phyloP scores from a whole-genome alignment of 192 early-diverging fungal genomes.

The Mortierella antarctica region DNA sequence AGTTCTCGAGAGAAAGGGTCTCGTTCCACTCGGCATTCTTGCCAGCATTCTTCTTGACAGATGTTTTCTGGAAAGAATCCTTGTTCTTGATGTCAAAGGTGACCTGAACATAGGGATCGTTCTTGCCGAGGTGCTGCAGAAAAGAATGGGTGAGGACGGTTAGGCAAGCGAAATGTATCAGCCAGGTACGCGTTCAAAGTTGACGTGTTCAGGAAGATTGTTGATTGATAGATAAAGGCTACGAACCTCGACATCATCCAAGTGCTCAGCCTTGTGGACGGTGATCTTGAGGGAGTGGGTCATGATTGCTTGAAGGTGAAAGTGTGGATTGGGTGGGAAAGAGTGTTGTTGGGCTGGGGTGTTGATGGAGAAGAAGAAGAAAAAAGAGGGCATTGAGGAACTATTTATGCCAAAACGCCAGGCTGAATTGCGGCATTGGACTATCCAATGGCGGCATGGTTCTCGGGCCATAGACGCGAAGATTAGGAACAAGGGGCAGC shows the following conservation, averaged over 20 bases:
- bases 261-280: constrained; percentile 33
- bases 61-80: constrained; percentile 50
- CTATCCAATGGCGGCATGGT: too few relatives aligned
- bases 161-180: not conserved
- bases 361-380: not conserved
- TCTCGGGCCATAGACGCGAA: not conserved
- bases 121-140: constrained; percentile 53
- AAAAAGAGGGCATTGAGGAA: not conserved
- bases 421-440: too few relatives aligned
- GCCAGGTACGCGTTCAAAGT: not conserved
- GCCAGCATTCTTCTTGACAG: constrained; percentile 56
- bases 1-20: constrained; percentile 36
- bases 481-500: not conserved
- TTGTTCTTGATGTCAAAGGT: constrained; percentile 35
- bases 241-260: constrained; percentile 48
- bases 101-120: constrained; percentile 57
- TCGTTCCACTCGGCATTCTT: constrained; percentile 57
- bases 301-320: constrained; percentile 32
- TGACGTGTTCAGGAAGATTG: not conserved
- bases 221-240: not conserved
- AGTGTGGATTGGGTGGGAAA: not conserved
- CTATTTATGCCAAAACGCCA: constrained; percentile 13
- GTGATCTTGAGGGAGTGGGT: constrained; percentile 34
- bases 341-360: not conserved
- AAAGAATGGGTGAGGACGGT: not conserved